A percentile compares a stretch with the other conserved stretches of the same genome.
Evolutionary conservation across 2,329 filamentous ascomycete genomes (phyloP).

Genomic region (Bisporella sp.): DNA sequence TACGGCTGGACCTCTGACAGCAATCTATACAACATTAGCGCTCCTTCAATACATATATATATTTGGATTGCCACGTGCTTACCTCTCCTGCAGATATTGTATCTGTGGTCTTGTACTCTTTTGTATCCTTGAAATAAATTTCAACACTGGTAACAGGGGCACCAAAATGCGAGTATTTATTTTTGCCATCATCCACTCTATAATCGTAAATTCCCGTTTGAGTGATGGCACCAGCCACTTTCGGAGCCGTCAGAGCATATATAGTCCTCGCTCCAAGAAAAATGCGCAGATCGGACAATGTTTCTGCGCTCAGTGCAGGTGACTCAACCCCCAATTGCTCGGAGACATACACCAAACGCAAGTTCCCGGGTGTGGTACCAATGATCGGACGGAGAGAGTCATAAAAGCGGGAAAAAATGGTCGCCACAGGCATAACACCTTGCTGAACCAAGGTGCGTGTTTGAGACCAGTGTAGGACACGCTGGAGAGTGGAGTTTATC

Average conservation of each 20-base stretch:
- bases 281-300: slow-evolving; percentile 74
- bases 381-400: slow-evolving; percentile 50
- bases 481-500: slow-evolving; percentile 56
- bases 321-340: slow-evolving; percentile 59
- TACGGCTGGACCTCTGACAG: slow-evolving; percentile 67
- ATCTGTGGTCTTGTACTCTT: slow-evolving; percentile 55
- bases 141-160: slow-evolving; percentile 75
- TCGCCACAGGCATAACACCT: slow-evolving; percentile 66
- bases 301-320: slow-evolving; percentile 58
- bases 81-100: slow-evolving; percentile 57
- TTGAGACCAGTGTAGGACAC: slow-evolving; percentile 64
- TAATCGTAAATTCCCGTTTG: slow-evolving; percentile 91
- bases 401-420: slow-evolving; percentile 55
- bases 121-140: slow-evolving; percentile 61
- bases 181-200: slow-evolving; percentile 40
- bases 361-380: slow-evolving; percentile 59
- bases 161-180: slow-evolving; percentile 64
- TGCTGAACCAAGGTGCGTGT: slow-evolving; percentile 59
- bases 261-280: slow-evolving; percentile 74
- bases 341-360: slow-evolving; percentile 75
- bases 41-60: not conserved
- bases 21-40: slow-evolving; percentile 43
- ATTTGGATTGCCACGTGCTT: slow-evolving; percentile 25
- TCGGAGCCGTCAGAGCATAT: slow-evolving; percentile 75
- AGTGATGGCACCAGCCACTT: slow-evolving; percentile 81